Conservation (phyloP, 2,329 filamentous ascomycete species). For the Aquanectria penicillioides region DNA sequence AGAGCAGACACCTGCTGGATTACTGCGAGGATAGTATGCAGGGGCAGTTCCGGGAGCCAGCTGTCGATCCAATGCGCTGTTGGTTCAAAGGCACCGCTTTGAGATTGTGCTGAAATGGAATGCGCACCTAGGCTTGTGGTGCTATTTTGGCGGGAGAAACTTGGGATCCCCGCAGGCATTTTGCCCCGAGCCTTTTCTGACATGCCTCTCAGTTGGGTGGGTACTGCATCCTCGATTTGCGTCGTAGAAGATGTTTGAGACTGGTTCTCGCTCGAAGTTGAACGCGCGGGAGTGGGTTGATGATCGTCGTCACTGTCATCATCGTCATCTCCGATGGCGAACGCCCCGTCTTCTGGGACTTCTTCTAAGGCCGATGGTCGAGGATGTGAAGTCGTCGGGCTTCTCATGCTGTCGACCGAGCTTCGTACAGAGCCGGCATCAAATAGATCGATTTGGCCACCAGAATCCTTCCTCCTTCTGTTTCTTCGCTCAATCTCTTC, state of each 20-base stretch:
- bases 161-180: constrained; percentile 84
- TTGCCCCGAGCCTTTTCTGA: constrained; percentile 97
- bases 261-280: constrained; percentile 71
- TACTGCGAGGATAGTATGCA: constrained; percentile 85
- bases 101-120: constrained; percentile 65
- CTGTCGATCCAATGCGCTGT: constrained; percentile 88
- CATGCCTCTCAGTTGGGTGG: constrained; percentile 87
- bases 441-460: constrained; percentile 58
- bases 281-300: constrained; percentile 67
- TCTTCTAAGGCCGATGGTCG: constrained; percentile 44
- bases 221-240: constrained; percentile 79
- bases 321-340: constrained; percentile 90
- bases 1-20: constrained; percentile 73
- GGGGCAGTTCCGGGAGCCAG: constrained; percentile 90
- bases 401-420: constrained; percentile 75
- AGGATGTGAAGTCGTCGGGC: constrained; percentile 56
- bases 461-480: constrained; percentile 73
- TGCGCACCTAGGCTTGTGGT: constrained; percentile 80
- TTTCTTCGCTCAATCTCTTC: constrained; percentile 88
- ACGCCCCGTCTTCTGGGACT: constrained; percentile 74
- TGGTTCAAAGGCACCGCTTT: constrained; percentile 76
- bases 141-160: constrained; percentile 91
- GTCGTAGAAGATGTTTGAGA: constrained; percentile 75
- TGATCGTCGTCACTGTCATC: constrained; percentile 66
- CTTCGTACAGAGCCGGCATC: constrained; percentile 63